phyloP scores from a whole-genome alignment of 305 asterid species.

The Lippia alba region DNA sequence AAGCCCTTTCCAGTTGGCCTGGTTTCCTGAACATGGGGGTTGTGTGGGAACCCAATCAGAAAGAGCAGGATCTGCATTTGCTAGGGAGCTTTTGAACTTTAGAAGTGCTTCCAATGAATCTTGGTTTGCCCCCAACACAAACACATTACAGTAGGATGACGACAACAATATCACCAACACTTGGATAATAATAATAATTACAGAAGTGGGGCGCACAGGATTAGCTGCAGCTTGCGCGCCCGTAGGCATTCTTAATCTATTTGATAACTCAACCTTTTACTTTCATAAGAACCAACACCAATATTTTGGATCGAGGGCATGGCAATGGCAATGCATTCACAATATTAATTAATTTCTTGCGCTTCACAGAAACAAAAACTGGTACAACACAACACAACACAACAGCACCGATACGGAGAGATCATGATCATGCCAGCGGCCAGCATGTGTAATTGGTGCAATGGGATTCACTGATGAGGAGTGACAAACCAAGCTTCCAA shows the following conservation, averaged over 20 bases:
- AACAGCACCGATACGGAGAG: too few relatives aligned
- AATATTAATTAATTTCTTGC: background rate
- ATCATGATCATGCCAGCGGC: background rate
- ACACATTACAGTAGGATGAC: background rate
- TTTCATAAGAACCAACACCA: background rate
- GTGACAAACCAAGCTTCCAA: background rate
- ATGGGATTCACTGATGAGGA: slow-evolving; percentile 18
- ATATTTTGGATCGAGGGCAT: background rate
- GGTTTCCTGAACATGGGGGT: slow-evolving; percentile 40
- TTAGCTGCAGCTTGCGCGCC: slow-evolving; percentile 40
- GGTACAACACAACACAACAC: too few relatives aligned
- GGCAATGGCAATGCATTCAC: background rate
- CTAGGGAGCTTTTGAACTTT: slow-evolving; percentile 42
- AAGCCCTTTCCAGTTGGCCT: slow-evolving; percentile 41
- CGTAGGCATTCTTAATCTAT: slow-evolving; percentile 34
- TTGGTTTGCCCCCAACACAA: slow-evolving; percentile 34
- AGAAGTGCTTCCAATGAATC: slow-evolving; percentile 31
- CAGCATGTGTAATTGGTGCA: slow-evolving; percentile 34
- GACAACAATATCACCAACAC: background rate
- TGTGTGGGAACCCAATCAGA: slow-evolving; percentile 34
- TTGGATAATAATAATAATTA: background rate
- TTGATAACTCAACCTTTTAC: too few relatives aligned
- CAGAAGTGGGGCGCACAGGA: slow-evolving; percentile 35
- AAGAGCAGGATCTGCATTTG: slow-evolving; percentile 39
- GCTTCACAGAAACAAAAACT: too few relatives aligned